Evolutionary conservation across 78 protist species (phyloP), one percentile per base, ranked within the genome.

Genomic region (Bigelowiella natans): DNA sequence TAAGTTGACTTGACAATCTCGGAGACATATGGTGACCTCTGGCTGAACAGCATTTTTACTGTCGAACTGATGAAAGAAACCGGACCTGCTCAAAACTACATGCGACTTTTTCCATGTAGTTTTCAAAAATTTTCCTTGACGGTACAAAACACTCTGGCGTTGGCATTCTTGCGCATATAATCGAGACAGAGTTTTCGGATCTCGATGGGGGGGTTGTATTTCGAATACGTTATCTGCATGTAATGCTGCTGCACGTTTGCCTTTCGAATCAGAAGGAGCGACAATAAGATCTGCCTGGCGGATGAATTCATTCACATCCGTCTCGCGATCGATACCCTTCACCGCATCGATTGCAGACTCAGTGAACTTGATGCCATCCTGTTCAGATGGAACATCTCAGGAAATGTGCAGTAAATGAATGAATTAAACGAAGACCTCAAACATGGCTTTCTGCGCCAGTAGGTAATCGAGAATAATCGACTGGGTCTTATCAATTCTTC

Each of bases 301-400:
- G 11, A 85, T 34, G 87, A 85, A 85, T 11, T 85, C 87, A 11
- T 85, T 11, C 30, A 85, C 87, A 11, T 85, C 87, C 7, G 51
- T 18, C 38, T 85, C 87, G 7, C 87, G 87, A 37, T 85, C 87
- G 7, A 85, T 85, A 18, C 51, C 87, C 38, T 85, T 85, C 38
- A 85, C 38, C 7, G 36, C 36, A 7, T 85, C 87, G 51, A 85
- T 37, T 28, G 87, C 36, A 28, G 87, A 85, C 87, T 85, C 87
- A 37, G 38, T 34, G 51, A 85, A 37, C 38, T 85, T 85, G 11
- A 51, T 51, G 7, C 73, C 73, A 51, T 51, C 73, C 73, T n/a
- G n/a, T n/a, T n/a, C n/a, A n/a, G n/a, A n/a, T n/a, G n/a, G n/a
- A n/a, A n/a, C n/a, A n/a, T n/a, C n/a, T n/a, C n/a, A n/a, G n/a